Conservation (phyloP, 768 basidiomycete species). For the Hygrophorus pudorinus region DNA sequence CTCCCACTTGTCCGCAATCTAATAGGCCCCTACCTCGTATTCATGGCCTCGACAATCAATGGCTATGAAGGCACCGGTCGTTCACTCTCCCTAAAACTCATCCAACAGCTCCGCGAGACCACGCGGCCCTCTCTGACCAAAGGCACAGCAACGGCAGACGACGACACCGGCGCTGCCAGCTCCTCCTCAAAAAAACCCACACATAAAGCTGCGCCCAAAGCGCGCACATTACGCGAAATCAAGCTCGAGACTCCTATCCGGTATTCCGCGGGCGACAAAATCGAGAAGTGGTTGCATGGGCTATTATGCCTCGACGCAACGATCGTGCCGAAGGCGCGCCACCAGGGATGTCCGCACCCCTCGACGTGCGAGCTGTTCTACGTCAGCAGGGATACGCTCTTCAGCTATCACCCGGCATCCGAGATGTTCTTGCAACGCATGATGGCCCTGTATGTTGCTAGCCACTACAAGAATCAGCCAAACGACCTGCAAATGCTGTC, state of each 20-base stretch:
- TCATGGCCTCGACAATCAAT: constrained; percentile 99
- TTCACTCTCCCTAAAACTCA: constrained; percentile 93
- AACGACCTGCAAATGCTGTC: constrained; percentile 97
- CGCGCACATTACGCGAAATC: constrained; percentile 81
- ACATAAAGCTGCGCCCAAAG: constrained; percentile 49
- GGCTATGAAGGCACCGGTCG: constrained; percentile 99
- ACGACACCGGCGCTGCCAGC: constrained; percentile 19
- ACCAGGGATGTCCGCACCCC: constrained; percentile 87
- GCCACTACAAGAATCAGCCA: constrained; percentile 98
- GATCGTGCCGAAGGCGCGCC: constrained; percentile 30
- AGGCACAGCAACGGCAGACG: constrained; percentile 37
- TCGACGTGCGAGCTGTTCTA: constrained; percentile 91
- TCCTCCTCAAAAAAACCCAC: constrained; percentile 44
- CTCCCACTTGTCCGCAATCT: constrained; percentile 92
- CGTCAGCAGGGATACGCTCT: constrained; percentile 91
- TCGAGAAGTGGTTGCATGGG: constrained; percentile 91
- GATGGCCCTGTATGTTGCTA: constrained; percentile 97
- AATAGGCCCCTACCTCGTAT: constrained; percentile 93
- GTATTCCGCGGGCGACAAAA: constrained; percentile 74
- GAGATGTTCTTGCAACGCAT: constrained; percentile 96
- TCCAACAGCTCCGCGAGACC: constrained; percentile 92
- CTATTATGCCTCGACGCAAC: constrained; percentile 89
- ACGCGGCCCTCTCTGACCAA: constrained; percentile 72
- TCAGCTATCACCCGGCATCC: constrained; percentile 95
- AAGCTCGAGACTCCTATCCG: constrained; percentile 94